These are phyloP conservation scores for Solanum sitiens DNA, from an alignment of 257 asterid species.

Conservation along the genomic window DNA sequence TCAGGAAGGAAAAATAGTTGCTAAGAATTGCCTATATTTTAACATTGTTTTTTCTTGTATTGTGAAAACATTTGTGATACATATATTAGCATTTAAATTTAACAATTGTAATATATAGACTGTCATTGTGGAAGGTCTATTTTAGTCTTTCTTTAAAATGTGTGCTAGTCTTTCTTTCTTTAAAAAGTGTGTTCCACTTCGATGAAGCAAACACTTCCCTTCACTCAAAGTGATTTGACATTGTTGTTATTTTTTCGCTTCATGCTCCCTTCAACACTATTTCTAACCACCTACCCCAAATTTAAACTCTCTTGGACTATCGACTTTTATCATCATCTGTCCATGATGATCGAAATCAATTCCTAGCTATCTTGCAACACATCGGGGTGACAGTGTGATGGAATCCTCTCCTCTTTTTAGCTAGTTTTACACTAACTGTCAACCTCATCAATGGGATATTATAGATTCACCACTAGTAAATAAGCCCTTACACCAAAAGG, in stretches of 20 bases:
- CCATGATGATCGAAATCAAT: background rate
- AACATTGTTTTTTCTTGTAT: background rate
- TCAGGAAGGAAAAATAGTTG: background rate
- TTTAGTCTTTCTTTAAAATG: too few relatives aligned
- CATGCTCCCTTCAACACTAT: background rate
- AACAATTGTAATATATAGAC: too few relatives aligned
- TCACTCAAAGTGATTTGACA: background rate
- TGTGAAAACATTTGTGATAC: too few relatives aligned
- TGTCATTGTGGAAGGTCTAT: too few relatives aligned
- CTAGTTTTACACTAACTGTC: background rate
- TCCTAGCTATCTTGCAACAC: background rate
- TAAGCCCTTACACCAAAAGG: too few relatives aligned
- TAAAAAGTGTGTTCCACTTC: too few relatives aligned
- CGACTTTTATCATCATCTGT: background rate
- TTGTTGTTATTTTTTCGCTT: background rate
- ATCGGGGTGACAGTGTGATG: background rate
- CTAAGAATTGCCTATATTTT: background rate
- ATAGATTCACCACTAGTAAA: too few relatives aligned
- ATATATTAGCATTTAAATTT: too few relatives aligned
- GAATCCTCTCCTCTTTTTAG: background rate
- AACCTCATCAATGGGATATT: background rate
- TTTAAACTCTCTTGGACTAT: background rate
- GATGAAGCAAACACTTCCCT: too few relatives aligned
- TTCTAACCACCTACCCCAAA: background rate
- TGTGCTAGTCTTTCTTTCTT: too few relatives aligned